Evolutionary conservation across 306 rosid genomes (phyloP), one percentile per base, ranked within the genome.

Genomic region (Rubus idaeus): DNA sequence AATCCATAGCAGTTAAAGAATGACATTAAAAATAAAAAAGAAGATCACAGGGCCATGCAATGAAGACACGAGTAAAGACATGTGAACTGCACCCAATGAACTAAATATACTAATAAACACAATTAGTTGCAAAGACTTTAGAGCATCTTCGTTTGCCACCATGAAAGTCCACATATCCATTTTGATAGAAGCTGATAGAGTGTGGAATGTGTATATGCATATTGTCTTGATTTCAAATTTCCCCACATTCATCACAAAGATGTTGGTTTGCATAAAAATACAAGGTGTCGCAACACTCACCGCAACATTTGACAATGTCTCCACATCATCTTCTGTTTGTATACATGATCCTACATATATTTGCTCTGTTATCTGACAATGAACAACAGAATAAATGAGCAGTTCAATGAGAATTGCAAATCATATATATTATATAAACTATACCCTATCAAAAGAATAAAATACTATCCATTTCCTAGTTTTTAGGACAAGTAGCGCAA

Each of bases 321-420:
- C 90, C 71, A 90, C 93, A 65, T 94, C 96, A 45, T 84, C 87
- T 82, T 86, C 96, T 55, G 88, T 85, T 84, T 94, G 98, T 83
- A 94, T 90, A 80, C 97, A 94, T 58, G 98, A 92, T 75, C 96
- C 98, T 65, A 90, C 96, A 80, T 85, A 86, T 68, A 94, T 86
- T 84, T 94, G 98, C 88, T 94, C 98, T 0, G 97, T 89, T 74
- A 94, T 87, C 98, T 94, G 83, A 79, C 61, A 78, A 71, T 53
- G 74, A 75, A 75, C 42, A 75, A 64, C 75, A 75, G 21, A 79
- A 76, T 26, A 46, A 41, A 68, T 72, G 30, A 82, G 74, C 62
- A 51, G 51, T 12, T 30, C 62, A 45, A 13, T 17, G 10, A 72
- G 21, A 77, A 75, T 39, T 18, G 37, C 23, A 64, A 39, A 35